Evolutionary conservation across 2,329 filamentous ascomycete genomes (phyloP), one percentile per base, ranked within the genome.

Genomic region (Colletotrichum spaethianum): DNA sequence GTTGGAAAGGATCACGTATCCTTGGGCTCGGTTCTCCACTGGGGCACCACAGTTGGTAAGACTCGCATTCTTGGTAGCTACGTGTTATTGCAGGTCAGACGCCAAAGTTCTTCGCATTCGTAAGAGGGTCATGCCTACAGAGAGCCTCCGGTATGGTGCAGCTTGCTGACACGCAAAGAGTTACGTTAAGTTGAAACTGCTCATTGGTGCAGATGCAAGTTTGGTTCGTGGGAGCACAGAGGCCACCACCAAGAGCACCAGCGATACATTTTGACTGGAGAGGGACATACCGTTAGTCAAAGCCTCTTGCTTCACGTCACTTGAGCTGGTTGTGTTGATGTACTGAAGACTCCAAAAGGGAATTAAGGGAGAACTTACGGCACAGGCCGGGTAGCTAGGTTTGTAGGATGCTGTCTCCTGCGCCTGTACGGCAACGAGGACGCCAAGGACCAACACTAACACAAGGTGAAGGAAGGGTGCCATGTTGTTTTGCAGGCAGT

Each of bases 1-100:
- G 72, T 76, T 71, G 72, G 79, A 76, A 4, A 82, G 76, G 20
- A 76, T 78, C 23, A 80, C 71, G 53, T 81, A 77, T 46, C 80
- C 76, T n/a, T 76, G 74, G 73, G 60, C 80, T 70, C 80, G 82
- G 68, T 80, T 75, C 7, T 74, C 74, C 20, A 75, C 48, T 12
- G 69, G 77, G 14, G 67, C 75, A 48, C 75, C 67, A 72, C 78
- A 82, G 28, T 70, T 74, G 2, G 73, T 77, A 1, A 77, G 66
- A 1, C 76, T 80, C 5, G 76, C 52, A 67, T 79, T 78, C 28
- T 75, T 77, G 20, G 74, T 75, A 26, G 63, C 75, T 77, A 36
- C 14, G 2, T 11, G n/a, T 31, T 26, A 33, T 14, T 23, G 11
- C 4, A 4, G 4, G 57, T 72, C 4, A 72, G 63, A 20, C 14